These are phyloP conservation scores for Blastocystis sp. DNA, from an alignment of 352 stramenopile species.

Conservation along the genomic window DNA sequence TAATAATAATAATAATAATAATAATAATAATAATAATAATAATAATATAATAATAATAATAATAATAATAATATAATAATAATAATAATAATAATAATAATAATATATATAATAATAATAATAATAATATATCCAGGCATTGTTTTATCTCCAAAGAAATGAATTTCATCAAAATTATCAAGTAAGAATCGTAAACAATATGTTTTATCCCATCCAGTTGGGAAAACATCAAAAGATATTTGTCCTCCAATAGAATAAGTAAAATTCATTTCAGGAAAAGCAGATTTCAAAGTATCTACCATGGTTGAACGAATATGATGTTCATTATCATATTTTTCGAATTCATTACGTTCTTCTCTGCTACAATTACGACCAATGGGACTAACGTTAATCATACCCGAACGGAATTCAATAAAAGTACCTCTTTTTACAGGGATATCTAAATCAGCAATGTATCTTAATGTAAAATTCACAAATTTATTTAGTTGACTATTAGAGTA, in stretches of 20 bases:
- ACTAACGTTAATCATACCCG: slow-evolving; percentile 34
- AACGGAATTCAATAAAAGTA: slow-evolving; percentile 28
- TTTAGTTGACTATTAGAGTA: slow-evolving; percentile 18
- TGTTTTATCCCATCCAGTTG: slow-evolving; percentile 22
- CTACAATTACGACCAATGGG: slow-evolving; percentile 14
- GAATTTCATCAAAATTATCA: slow-evolving; percentile 22
- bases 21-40: background rate
- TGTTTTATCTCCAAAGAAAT: slow-evolving; percentile 35
- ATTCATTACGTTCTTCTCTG: background rate
- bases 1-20: background rate
- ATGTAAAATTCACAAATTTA: slow-evolving; percentile 7
- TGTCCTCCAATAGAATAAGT: slow-evolving; percentile 30
- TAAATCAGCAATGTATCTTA: slow-evolving; percentile 27
- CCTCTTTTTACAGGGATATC: slow-evolving; percentile 33
- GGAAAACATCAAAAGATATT: slow-evolving; percentile 27
- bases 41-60: too few relatives aligned
- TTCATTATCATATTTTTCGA: slow-evolving; percentile 16
- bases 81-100: background rate
- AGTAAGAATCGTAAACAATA: slow-evolving; percentile 30
- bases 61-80: background rate
- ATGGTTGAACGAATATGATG: slow-evolving; percentile 23
- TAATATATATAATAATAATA: background rate
- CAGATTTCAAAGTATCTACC: slow-evolving; percentile 1
- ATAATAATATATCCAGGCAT: background rate
- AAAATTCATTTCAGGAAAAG: slow-evolving; percentile 10